A percentile compares a stretch with the other conserved stretches of the same genome.
Evolutionary conservation across 805 yeast species (phyloP).

Genomic region (Schwanniomyces vanrijiae): DNA sequence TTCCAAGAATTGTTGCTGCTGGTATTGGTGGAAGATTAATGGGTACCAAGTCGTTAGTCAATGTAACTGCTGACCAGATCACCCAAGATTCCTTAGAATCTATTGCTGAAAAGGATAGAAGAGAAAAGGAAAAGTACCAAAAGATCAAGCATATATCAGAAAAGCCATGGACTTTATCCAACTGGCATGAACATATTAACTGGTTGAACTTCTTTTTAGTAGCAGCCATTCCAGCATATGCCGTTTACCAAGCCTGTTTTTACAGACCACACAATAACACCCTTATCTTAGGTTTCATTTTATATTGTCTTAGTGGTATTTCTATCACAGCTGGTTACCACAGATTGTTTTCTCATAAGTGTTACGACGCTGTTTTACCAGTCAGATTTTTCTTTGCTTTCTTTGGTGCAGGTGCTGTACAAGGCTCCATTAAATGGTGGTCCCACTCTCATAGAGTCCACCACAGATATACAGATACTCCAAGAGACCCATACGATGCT

Average conservation of each 20-base stretch:
- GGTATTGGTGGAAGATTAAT: constrained; percentile 72
- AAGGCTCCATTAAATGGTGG: constrained; percentile 91
- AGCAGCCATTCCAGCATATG: constrained; percentile 56
- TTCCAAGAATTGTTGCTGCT: constrained; percentile 74
- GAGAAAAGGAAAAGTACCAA: constrained; percentile 40
- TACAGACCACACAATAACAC: constrained; percentile 56
- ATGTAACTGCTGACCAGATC: constrained; percentile 63
- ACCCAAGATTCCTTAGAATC: constrained; percentile 51
- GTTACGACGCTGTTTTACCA: constrained; percentile 64
- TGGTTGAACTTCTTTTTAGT: constrained; percentile 76
- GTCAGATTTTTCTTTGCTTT: constrained; percentile 65
- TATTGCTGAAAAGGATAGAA: constrained; percentile 35
- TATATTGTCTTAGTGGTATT: constrained; percentile 63
- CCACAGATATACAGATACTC: constrained; percentile 82
- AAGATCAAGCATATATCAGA: constrained; percentile 64
- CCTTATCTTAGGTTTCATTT: constrained; percentile 48
- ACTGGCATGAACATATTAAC: constrained; percentile 75
- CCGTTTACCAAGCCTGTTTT: constrained; percentile 43
- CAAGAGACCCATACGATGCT: constrained; percentile 84
- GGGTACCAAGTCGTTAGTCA: constrained; percentile 77
- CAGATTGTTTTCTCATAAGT: constrained; percentile 74
- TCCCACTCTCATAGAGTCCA: constrained; percentile 82
- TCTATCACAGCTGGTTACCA: constrained; percentile 87
- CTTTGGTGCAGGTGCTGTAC: constrained; percentile 81
- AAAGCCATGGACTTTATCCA: constrained; percentile 70